Base-by-base conservation (phyloP, 2,329 filamentous ascomycete species). In the Penicillium sp. region DNA sequence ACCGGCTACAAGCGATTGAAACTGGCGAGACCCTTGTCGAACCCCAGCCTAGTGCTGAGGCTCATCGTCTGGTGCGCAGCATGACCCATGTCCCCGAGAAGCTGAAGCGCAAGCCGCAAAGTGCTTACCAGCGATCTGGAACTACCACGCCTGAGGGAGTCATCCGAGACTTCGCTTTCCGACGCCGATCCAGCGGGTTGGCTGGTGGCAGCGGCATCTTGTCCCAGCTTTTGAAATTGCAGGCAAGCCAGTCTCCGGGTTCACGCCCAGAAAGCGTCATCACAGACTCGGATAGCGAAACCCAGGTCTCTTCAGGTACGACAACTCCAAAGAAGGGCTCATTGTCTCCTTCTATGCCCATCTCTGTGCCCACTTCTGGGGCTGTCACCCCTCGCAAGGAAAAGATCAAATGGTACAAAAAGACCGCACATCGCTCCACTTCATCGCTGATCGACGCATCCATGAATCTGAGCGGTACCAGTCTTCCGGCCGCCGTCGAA, bases 191-290 rank as follows among this genome's bases (percentile, higher is more conserved):
- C 2, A 59, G 57, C 20, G 54, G 54, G 4, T 47, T 61, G 13
- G 54, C 46, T 13, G 62, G 63, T 2, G 58, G 57, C 4, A 63
- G 66, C 3, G 87, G 88, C 23, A 81, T 91, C 36, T 70, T 94
- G 1, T 81, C 84, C 0, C 84, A 83, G 1, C 70, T 94, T 1
- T 71, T 93, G 40, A 86, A 82, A 63, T 72, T 89, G 3, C 85
- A 88, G 56, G 77, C 79, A 43, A 71, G 75, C 54, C 73, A 76
- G 61, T 60, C 59, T 40, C 63, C 58, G 27, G 62, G 51, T 44
- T 59, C 57, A 29, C 68, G 58, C 37, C 44, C 56, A 11, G 59
- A 57, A 32, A 64, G 59, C 40, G 54, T 56, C 28, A 57, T 61
- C n/a, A 61, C 64, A 2, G 59, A 62, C 22, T 67, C 63, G 9